Evolutionary conservation across 1,284 basidiomycete species (phyloP), one percentile per base, ranked within the genome.

Genomic region (Pholiota adiposa): DNA sequence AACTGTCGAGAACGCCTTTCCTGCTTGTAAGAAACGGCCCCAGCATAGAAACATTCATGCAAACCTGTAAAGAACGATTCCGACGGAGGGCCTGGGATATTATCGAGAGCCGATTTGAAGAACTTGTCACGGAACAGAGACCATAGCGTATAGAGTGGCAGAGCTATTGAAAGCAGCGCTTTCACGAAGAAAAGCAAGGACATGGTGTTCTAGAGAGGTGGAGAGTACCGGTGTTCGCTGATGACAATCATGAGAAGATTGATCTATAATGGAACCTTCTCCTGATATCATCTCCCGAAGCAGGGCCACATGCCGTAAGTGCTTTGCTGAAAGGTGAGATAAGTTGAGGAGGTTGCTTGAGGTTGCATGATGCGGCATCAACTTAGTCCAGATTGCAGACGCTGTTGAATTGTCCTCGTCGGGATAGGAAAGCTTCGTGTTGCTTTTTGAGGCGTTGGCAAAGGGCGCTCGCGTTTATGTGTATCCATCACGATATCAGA

Each of bases 1-100:
- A 50, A 49, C 70, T 63, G 2, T 51, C 50, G 27, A 73, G 62
- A 41, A 70, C 71, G 7, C 72, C 73, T 74, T 23, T 16, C 12
- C 14, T 34, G 12, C 27, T 54, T 31, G 23, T 11, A 5, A 21
- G 21, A 40, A n/a, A 16, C 36, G 5, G 9, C 16, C 36, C 4
- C 9, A n/a, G 36, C 4, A n/a, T 38, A 38, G 14, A 9, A 12
- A 19, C 16, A 9, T 9, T 14, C 19, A 34, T 34, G 11, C 59
- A 18, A 23, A 67, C 67, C 68, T 54, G 53, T 65, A 33, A 60
- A 63, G 44, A 67, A 63, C 19, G 66, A 68, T 12, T 40, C 36
- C 9, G 69, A 52, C 5, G 64, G 61, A 3, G 71, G 68, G 3
- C 72, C 72, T 4, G 69, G 65, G 25, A 69, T 62, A 38, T 65